These are phyloP conservation scores for Neoscytalidium dimidiatum DNA, from an alignment of 2,329 filamentous ascomycete genomes.

Conservation along the genomic window DNA sequence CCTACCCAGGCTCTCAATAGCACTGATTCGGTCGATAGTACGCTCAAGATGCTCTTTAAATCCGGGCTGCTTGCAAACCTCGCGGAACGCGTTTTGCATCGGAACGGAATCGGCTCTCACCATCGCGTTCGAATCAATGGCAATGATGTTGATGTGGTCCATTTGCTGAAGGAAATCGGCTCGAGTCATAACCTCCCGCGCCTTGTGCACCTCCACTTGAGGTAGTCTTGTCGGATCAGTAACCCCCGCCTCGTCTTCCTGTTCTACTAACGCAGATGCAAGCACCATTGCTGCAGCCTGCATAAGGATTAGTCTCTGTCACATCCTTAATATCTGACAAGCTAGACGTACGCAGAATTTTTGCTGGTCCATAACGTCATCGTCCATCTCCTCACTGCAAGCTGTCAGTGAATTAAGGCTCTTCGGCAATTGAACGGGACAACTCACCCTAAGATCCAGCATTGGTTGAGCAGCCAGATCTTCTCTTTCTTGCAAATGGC, in stretches of 20 bases:
- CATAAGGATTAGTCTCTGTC: not conserved
- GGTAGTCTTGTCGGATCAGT: slow-evolving; percentile 65
- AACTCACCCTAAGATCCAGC: slow-evolving; percentile 63
- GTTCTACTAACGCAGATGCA: slow-evolving; percentile 78
- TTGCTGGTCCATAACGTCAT: slow-evolving; percentile 92
- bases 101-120: slow-evolving; percentile 80
- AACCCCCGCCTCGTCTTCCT: slow-evolving; percentile 59
- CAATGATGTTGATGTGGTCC: slow-evolving; percentile 87
- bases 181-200: slow-evolving; percentile 82
- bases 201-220: slow-evolving; percentile 75
- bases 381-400: slow-evolving; percentile 64
- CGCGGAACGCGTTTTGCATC: slow-evolving; percentile 82
- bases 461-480: slow-evolving; percentile 70
- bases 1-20: slow-evolving; percentile 75
- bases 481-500: slow-evolving; percentile 66
- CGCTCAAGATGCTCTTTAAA: slow-evolving; percentile 78
- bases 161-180: slow-evolving; percentile 85
- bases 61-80: slow-evolving; percentile 70
- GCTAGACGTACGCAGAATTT: slow-evolving; percentile 72
- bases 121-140: slow-evolving; percentile 77
- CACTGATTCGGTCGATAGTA: slow-evolving; percentile 75
- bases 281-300: slow-evolving; percentile 83
- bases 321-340: not conserved
- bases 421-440: not conserved
- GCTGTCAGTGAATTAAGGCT: not conserved